Conservation (phyloP, 495 filamentous ascomycete species). For the Platismatia glauca region DNA sequence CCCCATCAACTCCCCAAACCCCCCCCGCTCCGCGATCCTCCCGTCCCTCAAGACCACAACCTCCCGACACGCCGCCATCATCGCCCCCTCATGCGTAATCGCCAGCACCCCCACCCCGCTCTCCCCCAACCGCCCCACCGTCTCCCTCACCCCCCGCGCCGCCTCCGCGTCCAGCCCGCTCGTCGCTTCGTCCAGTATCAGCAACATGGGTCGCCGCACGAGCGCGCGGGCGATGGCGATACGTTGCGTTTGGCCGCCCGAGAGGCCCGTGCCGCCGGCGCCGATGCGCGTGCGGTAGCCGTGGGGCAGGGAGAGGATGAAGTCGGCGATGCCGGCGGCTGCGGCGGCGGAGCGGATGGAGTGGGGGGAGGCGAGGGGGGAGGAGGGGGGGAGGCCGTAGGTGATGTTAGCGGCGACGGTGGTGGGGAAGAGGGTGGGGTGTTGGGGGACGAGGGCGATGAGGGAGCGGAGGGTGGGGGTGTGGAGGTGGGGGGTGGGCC, state of each 20-base stretch:
- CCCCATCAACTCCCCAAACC: slow-evolving; percentile 45
- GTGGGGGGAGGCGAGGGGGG: slow-evolving; percentile 28
- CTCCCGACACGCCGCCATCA: slow-evolving; percentile 70
- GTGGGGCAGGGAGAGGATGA: slow-evolving; percentile 59
- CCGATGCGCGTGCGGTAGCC: slow-evolving; percentile 73
- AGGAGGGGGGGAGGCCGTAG: slow-evolving; percentile 54
- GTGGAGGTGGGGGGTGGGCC: slow-evolving; percentile 49
- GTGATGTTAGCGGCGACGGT: slow-evolving; percentile 69
- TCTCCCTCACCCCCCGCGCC: slow-evolving; percentile 56
- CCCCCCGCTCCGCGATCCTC: slow-evolving; percentile 54
- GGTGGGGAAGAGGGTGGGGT: slow-evolving; percentile 65
- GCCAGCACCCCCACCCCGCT: slow-evolving; percentile 48
- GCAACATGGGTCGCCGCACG: slow-evolving; percentile 53
- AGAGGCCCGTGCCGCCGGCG: slow-evolving; percentile 65
- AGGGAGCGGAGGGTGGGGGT: slow-evolving; percentile 55
- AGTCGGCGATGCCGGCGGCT: slow-evolving; percentile 69
- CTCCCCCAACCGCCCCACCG: slow-evolving; percentile 46
- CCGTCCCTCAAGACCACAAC: slow-evolving; percentile 61
- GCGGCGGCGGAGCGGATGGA: slow-evolving; percentile 52
- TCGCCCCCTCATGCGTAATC: slow-evolving; percentile 70
- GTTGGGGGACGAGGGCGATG: slow-evolving; percentile 70
- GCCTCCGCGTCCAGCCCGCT: slow-evolving; percentile 64
- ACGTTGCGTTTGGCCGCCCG: slow-evolving; percentile 78
- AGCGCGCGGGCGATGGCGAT: slow-evolving; percentile 77
- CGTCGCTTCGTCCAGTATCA: slow-evolving; percentile 86